Evolutionary conservation across 768 basidiomycete species (phyloP), one percentile per base, ranked within the genome.

Genomic region (Aureoboletus auriporus): DNA sequence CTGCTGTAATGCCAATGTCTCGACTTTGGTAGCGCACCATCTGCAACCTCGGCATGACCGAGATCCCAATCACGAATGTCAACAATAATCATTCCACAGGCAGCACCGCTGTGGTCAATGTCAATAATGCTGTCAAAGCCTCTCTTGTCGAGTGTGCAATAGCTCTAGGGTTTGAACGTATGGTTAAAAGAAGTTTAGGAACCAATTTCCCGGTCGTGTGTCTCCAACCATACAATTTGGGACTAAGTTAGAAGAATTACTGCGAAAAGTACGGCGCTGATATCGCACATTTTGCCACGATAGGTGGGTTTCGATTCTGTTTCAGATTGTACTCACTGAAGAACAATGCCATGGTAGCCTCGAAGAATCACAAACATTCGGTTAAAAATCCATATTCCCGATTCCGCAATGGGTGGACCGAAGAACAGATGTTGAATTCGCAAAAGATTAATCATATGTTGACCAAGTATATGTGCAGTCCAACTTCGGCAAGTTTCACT

Each of bases 31-130:
- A 92, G 81, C 74, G 86, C n/a, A 79, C 86, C 6, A 68, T 92
- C 27, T 90, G 91, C 67, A 80, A 79, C 61, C 79, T 92, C 30
- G 89, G 89, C 14, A 74, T 91, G 63, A 91, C 88, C 0, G 74
- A 79, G 39, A 90, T 93, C 49, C 87, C 88, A 1, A 84, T 92
- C 57, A 76, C 84, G 44, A 93, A 90, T 56, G 84, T 90, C 38
- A 90, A 89, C 70, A 90, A 90, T 68, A 88, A 88, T 63, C 90
- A 88, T 56, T 83, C 88, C 2, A 89, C 86, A 1, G 87, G 88
- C 3, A 84, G 83, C 42, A 76, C 84, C 1, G 89, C 89, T 11
- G 71, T 91, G 11, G 84, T 76, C 62, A 77, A 85, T 34, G 84
- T 84, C 3, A 82, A 82, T 50, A 80, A 75, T 31, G 74, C 79